These are phyloP conservation scores for Fusarium equiseti DNA, from an alignment of 2,329 filamentous ascomycete species.

Conservation along the genomic window DNA sequence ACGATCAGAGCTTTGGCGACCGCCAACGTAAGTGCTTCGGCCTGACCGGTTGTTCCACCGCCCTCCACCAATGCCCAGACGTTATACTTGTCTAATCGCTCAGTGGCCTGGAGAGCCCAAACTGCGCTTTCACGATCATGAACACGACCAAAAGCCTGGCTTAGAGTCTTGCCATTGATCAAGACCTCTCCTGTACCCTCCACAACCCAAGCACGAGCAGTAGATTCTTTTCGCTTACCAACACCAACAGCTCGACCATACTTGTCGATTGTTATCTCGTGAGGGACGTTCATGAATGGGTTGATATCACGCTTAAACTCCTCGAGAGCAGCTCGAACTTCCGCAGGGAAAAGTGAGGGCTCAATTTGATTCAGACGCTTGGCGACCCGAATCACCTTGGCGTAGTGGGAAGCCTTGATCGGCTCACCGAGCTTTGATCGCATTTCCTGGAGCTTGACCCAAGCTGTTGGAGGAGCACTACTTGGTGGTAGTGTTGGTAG, in stretches of 20 bases:
- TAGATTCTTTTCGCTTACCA: slow-evolving; percentile 88
- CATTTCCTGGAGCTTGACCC: slow-evolving; percentile 84
- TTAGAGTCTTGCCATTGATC: slow-evolving; percentile 89
- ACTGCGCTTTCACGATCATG: slow-evolving; percentile 95
- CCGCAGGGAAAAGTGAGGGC: slow-evolving; percentile 77
- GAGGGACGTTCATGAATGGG: slow-evolving; percentile 73
- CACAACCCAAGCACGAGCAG: slow-evolving; percentile 86
- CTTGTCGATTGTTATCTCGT: slow-evolving; percentile 76
- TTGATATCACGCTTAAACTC: slow-evolving; percentile 82
- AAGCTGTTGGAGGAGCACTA: slow-evolving; percentile 79
- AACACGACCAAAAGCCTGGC: slow-evolving; percentile 83
- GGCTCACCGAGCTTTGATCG: slow-evolving; percentile 76
- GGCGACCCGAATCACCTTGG: slow-evolving; percentile 78
- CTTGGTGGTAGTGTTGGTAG: slow-evolving; percentile 76
- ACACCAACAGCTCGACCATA: slow-evolving; percentile 83
- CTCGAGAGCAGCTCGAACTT: slow-evolving; percentile 73
- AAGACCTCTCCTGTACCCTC: slow-evolving; percentile 92
- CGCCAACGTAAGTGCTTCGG: slow-evolving; percentile 91
- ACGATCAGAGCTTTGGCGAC: slow-evolving; percentile 88
- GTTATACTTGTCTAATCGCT: slow-evolving; percentile 95
- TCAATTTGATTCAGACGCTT: slow-evolving; percentile 88
- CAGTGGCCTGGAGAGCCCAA: slow-evolving; percentile 87
- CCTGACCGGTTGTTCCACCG: slow-evolving; percentile 93
- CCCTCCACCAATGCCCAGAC: slow-evolving; percentile 88
- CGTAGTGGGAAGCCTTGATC: slow-evolving; percentile 82